These are phyloP conservation scores for Cytidiella melzeri DNA, from an alignment of 768 basidiomycete genomes.

Conservation along the genomic window DNA sequence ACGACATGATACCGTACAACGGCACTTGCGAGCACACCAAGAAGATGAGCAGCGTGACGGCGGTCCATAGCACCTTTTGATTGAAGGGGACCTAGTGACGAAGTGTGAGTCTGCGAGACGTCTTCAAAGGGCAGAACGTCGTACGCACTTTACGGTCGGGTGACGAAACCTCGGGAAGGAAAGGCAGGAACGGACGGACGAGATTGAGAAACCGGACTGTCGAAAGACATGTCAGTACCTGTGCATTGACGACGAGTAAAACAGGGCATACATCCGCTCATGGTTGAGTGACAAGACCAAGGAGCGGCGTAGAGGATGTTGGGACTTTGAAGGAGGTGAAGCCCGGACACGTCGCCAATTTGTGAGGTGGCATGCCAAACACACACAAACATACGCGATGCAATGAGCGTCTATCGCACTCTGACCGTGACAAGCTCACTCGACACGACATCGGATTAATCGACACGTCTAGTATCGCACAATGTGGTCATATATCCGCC, in stretches of 20 bases:
- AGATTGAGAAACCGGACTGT: conserved; percentile 95
- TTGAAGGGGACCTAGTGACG: conserved; percentile 83
- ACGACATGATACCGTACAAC: conserved; percentile 98
- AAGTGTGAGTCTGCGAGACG: conserved; percentile 8
- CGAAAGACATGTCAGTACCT: conserved; percentile 6
- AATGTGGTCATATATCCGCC: no score
- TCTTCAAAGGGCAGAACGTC: conserved; percentile 5
- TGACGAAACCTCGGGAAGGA: conserved; percentile 95
- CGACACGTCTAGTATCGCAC: no score
- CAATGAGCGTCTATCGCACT: not conserved
- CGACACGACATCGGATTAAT: no score
- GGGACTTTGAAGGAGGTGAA: conserved; percentile 1
- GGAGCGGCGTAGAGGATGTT: conserved; percentile 17
- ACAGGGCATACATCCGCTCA: conserved; percentile 59
- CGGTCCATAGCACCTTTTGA: conserved; percentile 98
- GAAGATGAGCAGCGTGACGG: conserved; percentile 98
- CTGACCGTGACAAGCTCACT: not conserved
- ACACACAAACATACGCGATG: conserved; percentile 14
- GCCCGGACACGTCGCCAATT: conserved; percentile 19
- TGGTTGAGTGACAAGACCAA: conserved; percentile 33
- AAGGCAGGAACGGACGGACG: conserved; percentile 94
- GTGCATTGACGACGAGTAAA: not conserved
- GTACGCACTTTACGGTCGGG: conserved; percentile 86
- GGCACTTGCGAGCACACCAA: conserved; percentile 99
- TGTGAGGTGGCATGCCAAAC: conserved; percentile 23